phyloP scores from a whole-genome alignment of 179 eudicot species.

The Corrigiola litoralis region DNA sequence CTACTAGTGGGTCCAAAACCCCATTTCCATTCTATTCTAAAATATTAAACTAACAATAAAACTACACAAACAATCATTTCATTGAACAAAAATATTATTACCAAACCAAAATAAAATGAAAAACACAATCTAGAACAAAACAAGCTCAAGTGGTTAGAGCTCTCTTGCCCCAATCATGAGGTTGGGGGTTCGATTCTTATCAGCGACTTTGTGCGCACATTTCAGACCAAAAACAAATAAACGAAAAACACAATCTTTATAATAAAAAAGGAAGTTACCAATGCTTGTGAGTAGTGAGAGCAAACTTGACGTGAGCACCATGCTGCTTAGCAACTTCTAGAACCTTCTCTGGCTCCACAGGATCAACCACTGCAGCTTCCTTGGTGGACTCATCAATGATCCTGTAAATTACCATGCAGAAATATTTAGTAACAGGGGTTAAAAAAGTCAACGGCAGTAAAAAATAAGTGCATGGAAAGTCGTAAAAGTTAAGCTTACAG shows the following conservation, averaged over 20 bases:
- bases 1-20: no score
- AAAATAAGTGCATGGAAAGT: not conserved
- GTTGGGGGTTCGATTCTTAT: no score
- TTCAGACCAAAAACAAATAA: no score
- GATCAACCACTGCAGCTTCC: constrained; percentile 85
- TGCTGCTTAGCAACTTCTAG: constrained; percentile 54
- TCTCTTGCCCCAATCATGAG: no score
- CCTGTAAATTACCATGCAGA: constrained; percentile 30
- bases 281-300: constrained; percentile 96
- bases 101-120: not conserved
- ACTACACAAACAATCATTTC: no score
- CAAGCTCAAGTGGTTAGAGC: no score
- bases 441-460: not conserved
- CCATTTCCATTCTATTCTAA: no score
- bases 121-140: not conserved
- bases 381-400: constrained; percentile 69
- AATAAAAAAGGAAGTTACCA: constrained; percentile 30
- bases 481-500: constrained; percentile 29
- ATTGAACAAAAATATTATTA: no score
- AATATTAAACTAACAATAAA: no score
- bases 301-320: constrained; percentile 52
- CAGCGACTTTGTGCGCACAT: no score
- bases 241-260: no score
- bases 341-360: constrained; percentile 92
- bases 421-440: not conserved